These are phyloP conservation scores for Apocynum venetum DNA, from an alignment of 257 asterid species.

Conservation along the genomic window DNA sequence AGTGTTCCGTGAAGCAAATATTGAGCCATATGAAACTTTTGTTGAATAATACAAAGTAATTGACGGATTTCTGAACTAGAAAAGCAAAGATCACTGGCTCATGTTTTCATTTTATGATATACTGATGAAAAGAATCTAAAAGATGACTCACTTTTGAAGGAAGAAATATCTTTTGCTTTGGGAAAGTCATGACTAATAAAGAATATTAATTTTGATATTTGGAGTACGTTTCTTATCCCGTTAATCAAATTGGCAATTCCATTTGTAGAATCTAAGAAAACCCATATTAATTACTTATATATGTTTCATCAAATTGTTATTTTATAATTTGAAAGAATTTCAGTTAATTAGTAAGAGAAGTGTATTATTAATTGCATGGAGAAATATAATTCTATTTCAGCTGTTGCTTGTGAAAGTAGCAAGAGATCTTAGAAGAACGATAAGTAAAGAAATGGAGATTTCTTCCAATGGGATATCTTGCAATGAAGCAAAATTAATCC, in stretches of 20 bases:
- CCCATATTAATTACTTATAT: not conserved
- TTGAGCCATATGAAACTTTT: constrained; percentile 32
- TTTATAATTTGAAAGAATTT: not conserved
- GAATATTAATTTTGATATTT: not conserved
- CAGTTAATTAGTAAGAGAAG: not conserved
- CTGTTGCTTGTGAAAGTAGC: constrained; percentile 3
- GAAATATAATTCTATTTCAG: not conserved
- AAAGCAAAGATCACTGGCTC: not conserved
- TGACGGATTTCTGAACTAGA: not conserved
- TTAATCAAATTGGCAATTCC: too few species aligned
- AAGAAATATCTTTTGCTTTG: constrained; percentile 28
- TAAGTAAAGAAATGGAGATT: constrained; percentile 3
- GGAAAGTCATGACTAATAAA: not conserved
- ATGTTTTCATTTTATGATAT: too few species aligned
- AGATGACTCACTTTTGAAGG: constrained; percentile 16
- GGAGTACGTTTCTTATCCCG: too few species aligned
- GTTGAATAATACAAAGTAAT: not conserved
- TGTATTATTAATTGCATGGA: not conserved
- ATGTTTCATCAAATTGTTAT: not conserved
- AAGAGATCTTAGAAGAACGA: constrained; percentile 1
- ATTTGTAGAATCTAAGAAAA: too few species aligned
- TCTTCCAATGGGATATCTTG: not conserved
- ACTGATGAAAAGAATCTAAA: not conserved
- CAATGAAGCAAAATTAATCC: not conserved
- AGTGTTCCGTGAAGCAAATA: constrained; percentile 77